phyloP scores from a whole-genome alignment of 176 grass and related monocot genomes.

The Areca catechu region DNA sequence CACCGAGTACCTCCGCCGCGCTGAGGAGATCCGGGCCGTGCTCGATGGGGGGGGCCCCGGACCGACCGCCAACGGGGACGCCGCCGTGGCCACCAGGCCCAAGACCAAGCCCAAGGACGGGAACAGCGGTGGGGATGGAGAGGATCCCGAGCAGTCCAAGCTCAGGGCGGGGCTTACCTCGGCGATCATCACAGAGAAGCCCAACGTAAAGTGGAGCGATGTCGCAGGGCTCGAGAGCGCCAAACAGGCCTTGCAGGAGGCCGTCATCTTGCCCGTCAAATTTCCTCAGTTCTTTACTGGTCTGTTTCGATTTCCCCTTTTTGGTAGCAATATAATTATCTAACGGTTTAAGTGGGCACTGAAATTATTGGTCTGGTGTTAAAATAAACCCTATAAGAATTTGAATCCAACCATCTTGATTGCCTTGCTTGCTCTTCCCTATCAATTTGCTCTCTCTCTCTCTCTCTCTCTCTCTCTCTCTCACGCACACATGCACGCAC shows the following conservation, averaged over 20 bases:
- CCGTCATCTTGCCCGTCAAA: slow-evolving; percentile 29
- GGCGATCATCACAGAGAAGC: slow-evolving; percentile 92
- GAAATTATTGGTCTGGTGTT: too few relatives aligned
- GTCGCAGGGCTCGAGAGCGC: slow-evolving; percentile 86
- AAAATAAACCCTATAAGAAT: too few relatives aligned
- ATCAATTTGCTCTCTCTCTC: too few relatives aligned
- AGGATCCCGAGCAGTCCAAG: slow-evolving; percentile 88
- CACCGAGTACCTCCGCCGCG: slow-evolving; percentile 92
- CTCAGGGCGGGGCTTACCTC: slow-evolving; percentile 76
- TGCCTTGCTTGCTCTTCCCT: too few relatives aligned
- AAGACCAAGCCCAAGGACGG: slow-evolving; percentile 96
- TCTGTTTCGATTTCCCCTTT: too few relatives aligned
- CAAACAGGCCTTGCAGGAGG: slow-evolving; percentile 96
- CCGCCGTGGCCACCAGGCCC: slow-evolving; percentile 66
- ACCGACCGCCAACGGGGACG: slow-evolving; percentile 51
- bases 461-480: too few relatives aligned
- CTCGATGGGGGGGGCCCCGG: slow-evolving; percentile 77
- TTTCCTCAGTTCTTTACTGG: too few relatives aligned
- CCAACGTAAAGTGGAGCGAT: slow-evolving; percentile 98
- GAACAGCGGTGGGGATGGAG: slow-evolving; percentile 45
- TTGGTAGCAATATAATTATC: too few relatives aligned
- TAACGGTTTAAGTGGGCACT: too few relatives aligned
- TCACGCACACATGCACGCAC: too few relatives aligned
- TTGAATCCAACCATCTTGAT: too few relatives aligned
- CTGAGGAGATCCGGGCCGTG: slow-evolving; percentile 95